Base-by-base conservation (phyloP, 106 monocot species). In the Amphibolis antarctica region DNA sequence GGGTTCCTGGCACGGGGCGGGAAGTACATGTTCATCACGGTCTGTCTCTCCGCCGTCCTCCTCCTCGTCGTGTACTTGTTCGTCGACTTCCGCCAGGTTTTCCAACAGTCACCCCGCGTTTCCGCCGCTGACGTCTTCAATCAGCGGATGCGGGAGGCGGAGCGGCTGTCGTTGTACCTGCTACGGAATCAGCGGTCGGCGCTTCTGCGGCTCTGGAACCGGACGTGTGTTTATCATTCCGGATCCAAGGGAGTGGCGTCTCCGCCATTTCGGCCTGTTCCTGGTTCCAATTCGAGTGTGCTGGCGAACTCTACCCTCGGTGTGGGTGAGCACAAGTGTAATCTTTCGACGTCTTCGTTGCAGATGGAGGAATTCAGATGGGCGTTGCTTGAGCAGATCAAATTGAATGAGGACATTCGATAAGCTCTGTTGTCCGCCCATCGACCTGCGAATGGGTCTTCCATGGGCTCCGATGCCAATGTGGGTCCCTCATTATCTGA, bases 391-490 rank as follows among this genome's bases (percentile, higher is more conserved):
- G 64, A 83, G 44, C 88, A 83, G 75, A 86, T 93, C 78, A 86
- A 76, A 67, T 59, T 86, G 48, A 98, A 87, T 50, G 60, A 48
- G 44, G 78, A 85, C 82, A 87, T 87, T 55, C 82, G 80, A 66
- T 62, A 84, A 10, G 66, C 80, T 25, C 69, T 98, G n/a, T 80
- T 98, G 12, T 86, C 86, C 9, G 12, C 84, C 10, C 86, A 90
- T 53, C 60, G 68, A 9, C 46, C 44, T 14, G 74, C 61, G 28
- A 85, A 85, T 48, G n/a, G 26, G 3, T 62, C 74, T 19, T 36
- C 43, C 13, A 51, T 46, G 17, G 11, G 48, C 0, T 12, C 20
- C 5, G 70, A 81, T 46, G 74, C 56, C 48, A 65, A 65, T 70
- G 60, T 44, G 27, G 83, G 55, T 42, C 28, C 44, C 21, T 66